phyloP scores from a whole-genome alignment of 495 filamentous ascomycete species.

The Penicillium angulare region DNA sequence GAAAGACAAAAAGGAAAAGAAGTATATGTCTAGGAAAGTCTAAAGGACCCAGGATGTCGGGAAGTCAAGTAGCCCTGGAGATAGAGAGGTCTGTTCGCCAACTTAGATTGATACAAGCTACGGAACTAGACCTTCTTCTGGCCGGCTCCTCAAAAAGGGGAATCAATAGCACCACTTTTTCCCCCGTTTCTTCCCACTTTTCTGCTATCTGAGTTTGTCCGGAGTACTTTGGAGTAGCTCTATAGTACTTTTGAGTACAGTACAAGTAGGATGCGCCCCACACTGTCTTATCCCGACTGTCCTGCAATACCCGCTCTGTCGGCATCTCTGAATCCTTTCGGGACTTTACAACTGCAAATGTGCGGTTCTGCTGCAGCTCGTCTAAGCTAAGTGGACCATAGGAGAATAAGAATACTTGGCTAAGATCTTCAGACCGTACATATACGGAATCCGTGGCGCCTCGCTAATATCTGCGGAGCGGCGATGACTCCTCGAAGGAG shows the following conservation, averaged over 20 bases:
- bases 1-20: not conserved
- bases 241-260: not conserved
- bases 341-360: no score
- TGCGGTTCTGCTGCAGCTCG: no score
- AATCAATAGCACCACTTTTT: not conserved
- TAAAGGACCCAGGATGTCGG: no score
- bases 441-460: not conserved
- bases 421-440: not conserved
- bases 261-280: not conserved
- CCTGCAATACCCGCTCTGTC: not conserved
- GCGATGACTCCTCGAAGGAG: slow-evolving; percentile 1
- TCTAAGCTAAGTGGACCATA: not conserved
- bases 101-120: slow-evolving; percentile 3
- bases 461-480: slow-evolving; percentile 1
- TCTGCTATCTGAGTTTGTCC: no score
- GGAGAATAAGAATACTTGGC: not conserved
- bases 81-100: slow-evolving; percentile 1
- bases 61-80: no score
- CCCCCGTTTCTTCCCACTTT: no score
- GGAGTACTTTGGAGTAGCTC: not conserved
- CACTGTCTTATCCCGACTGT: not conserved
- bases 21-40: no score
- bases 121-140: not conserved
- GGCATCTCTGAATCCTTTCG: not conserved
- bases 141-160: no score